Evolutionary conservation across 345 rosid genomes (phyloP), one percentile per base, ranked within the genome.

Genomic region (Melastoma malabathricum): DNA sequence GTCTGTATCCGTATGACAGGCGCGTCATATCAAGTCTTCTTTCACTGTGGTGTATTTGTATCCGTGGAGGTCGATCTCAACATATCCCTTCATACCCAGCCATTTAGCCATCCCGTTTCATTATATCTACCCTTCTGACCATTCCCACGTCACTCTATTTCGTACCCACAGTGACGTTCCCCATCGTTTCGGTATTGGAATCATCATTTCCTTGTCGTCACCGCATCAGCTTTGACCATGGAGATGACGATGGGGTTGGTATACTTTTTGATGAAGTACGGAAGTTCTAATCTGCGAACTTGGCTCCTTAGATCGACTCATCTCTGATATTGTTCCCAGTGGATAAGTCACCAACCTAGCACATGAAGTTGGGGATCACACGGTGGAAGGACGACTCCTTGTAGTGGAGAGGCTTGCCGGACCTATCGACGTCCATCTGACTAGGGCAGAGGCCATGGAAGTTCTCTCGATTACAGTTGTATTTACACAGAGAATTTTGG

Each of bases 281-380:
- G 62, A 74, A 74, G 55, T 74, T 74, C 68, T 74, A 75, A 38
- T 74, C 75, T 0, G 65, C 66, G 56, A 74, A 70, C 70, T 74
- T 74, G 25, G 63, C 15, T 10, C 75, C 73, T 47, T 74, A 74
- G 54, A 74, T 70, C 20, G 79, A 70, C 50, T 74, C 75, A 0
- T 73, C 75, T 13, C 73, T 71, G 17, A 71, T 70, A 22, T 75
- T 75, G 51, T 74, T 74, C 15, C 75, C 73, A 18, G 65, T 67
- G 0, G 79, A 70, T 63, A 74, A 74, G 56, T 74, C 79, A 0
- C 79, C 79, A 3, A 75, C 79, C 50, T 70, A 73, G 68, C 79
- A 70, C 75, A 74, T 74, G 71, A 74, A 74, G 17, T 64, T 60
- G 0, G 73, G 79, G 64, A 74, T 74, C 62, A 74, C 71, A 1